A percentile compares a stretch with the other conserved stretches of the same genome.
Evolutionary conservation across 2,329 filamentous ascomycete genomes (phyloP).

Genomic region (Lasiodiplodia citricola): DNA sequence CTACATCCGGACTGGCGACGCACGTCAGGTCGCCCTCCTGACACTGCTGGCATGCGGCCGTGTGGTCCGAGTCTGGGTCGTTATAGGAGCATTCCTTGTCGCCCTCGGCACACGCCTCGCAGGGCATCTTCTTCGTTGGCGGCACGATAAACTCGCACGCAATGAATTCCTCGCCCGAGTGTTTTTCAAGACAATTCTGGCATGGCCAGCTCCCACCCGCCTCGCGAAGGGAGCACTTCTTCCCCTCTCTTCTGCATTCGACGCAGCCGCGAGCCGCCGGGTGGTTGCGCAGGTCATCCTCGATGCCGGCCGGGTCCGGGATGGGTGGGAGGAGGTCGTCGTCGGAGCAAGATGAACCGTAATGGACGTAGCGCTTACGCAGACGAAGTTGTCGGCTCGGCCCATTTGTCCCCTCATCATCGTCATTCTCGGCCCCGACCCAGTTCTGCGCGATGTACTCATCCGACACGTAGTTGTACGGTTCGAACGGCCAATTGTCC

Average conservation of each 20-base stretch:
- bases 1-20: not conserved
- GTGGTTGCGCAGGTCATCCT: constrained; percentile 40
- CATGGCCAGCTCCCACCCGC: constrained; percentile 38
- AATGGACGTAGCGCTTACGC: not conserved
- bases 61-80: not conserved
- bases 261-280: constrained; percentile 43
- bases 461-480: not conserved
- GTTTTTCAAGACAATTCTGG: not conserved
- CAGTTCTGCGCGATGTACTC: not conserved
- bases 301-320: constrained; percentile 32
- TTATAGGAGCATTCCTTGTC: constrained; percentile 8
- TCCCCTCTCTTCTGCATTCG: constrained; percentile 34
- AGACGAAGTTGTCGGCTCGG: not conserved
- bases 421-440: not conserved
- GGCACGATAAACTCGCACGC: constrained; percentile 42
- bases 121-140: constrained; percentile 39
- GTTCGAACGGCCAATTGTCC: constrained; percentile 9
- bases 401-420: not conserved
- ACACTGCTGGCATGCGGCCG: constrained; percentile 3
- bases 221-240: constrained; percentile 36
- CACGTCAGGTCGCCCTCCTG: not conserved
- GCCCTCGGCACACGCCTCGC: constrained; percentile 31
- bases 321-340: constrained; percentile 28
- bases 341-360: not conserved
- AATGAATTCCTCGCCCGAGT: constrained; percentile 26